Percentiles rank a stretch among this genome's conserved stretches.
Evolutionary conservation across 305 asterid genomes (phyloP).

Genomic region (Fraxinus ornus): DNA sequence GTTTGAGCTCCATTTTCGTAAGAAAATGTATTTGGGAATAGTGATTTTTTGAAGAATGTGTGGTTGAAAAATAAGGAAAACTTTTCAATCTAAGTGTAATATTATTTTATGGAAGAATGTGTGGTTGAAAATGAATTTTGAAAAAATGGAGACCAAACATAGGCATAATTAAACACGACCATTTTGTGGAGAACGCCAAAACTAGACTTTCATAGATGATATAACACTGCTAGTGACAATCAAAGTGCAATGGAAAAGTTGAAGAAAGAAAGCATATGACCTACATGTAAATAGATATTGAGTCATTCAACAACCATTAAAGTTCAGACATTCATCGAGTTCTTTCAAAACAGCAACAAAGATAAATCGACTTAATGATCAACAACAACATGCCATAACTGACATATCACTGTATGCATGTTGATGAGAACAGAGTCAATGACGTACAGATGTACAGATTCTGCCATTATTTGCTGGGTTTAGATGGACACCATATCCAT

Average conservation of each 20-base stretch:
- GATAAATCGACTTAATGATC: not conserved
- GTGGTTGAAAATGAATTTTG: not conserved
- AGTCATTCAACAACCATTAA: slow-evolving; percentile 4
- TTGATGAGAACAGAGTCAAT: not conserved
- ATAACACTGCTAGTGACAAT: not conserved
- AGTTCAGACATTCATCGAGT: not conserved
- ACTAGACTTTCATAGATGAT: not conserved
- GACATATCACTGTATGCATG: not conserved
- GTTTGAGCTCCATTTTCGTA: not conserved
- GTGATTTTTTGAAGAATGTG: not conserved
- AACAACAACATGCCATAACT: not conserved
- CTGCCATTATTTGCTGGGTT: not conserved
- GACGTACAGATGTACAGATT: not conserved
- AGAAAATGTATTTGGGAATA: not conserved
- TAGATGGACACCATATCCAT: not conserved
- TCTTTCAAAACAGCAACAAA: slow-evolving; percentile 10
- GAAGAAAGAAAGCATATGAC: not conserved
- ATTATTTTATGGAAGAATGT: not conserved
- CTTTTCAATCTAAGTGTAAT: not conserved
- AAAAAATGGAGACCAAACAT: not conserved
- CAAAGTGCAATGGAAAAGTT: slow-evolving; percentile 1
- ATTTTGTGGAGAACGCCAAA: slow-evolving; percentile 9
- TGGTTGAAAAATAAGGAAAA: not conserved
- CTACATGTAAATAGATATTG: not conserved
- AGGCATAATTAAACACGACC: not conserved